phyloP scores from a whole-genome alignment of 331 rosid species.

The Quercus tomentella region DNA sequence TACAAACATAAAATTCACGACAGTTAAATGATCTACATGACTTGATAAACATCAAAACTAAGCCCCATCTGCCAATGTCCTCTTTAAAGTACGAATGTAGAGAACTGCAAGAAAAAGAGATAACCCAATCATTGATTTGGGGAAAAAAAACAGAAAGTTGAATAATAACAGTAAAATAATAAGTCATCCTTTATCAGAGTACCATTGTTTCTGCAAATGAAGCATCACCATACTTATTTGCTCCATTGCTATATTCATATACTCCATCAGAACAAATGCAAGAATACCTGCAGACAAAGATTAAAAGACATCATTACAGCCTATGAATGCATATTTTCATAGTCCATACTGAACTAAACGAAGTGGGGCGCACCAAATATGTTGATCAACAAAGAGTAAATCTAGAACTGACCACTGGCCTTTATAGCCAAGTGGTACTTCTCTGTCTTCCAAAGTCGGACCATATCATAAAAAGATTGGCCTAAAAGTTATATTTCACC shows the following conservation, averaged over 20 bases:
- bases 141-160: too few species aligned
- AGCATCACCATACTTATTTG: slow-evolving; percentile 81
- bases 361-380: background rate
- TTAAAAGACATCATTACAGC: background rate
- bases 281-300: slow-evolving; percentile 42
- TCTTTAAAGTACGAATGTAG: slow-evolving; percentile 86
- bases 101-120: slow-evolving; percentile 56
- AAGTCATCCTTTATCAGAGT: background rate
- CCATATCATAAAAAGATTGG: too few species aligned
- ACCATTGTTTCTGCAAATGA: slow-evolving; percentile 89
- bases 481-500: too few species aligned
- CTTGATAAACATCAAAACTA: slow-evolving; percentile 21
- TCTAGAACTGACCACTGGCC: background rate
- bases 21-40: background rate
- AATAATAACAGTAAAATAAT: too few species aligned
- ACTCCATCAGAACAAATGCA: slow-evolving; percentile 49
- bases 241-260: slow-evolving; percentile 74
- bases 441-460: too few species aligned
- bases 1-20: background rate
- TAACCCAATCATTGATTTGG: too few species aligned
- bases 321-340: background rate
- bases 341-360: background rate
- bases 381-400: background rate
- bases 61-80: slow-evolving; percentile 84
- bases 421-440: background rate